phyloP scores from a whole-genome alignment of 257 asterid species.

The Solanum virginianum region DNA sequence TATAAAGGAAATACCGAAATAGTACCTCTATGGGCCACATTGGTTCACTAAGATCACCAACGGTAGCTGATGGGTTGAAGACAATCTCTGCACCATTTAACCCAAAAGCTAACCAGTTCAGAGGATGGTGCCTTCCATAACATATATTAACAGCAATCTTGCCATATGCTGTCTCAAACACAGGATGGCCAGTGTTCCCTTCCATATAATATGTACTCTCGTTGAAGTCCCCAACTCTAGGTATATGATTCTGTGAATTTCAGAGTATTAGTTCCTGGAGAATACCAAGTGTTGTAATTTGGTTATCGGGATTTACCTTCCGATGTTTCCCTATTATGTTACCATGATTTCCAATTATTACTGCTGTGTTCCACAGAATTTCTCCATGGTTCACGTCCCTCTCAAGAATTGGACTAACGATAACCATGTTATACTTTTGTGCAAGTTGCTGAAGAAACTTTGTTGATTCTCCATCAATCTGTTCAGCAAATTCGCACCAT shows the following conservation, averaged over 20 bases:
- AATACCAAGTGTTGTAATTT: background rate
- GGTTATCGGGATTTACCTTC: conserved; percentile 43
- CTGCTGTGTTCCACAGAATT: conserved; percentile 81
- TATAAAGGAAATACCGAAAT: background rate
- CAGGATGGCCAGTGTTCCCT: conserved; percentile 96
- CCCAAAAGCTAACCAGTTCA: conserved; percentile 94
- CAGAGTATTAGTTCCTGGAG: background rate
- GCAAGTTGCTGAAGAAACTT: conserved; percentile 78
- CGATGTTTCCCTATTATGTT: conserved; percentile 90
- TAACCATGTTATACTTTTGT: conserved; percentile 72
- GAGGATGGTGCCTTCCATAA: conserved; percentile 96
- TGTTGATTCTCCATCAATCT: conserved; percentile 89
- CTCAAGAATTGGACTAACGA: conserved; percentile 83
- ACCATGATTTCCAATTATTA: conserved; percentile 84
- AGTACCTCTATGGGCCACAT: conserved; percentile 99
- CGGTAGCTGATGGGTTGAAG: conserved; percentile 94
- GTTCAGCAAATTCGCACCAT: conserved; percentile 98
- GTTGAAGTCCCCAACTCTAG: conserved; percentile 95
- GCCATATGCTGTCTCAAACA: conserved; percentile 84
- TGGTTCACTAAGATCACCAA: conserved; percentile 98
- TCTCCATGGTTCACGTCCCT: conserved; percentile 94
- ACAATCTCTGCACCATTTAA: conserved; percentile 93
- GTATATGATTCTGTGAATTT: conserved; percentile 79
- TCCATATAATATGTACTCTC: conserved; percentile 98
- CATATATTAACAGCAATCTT: conserved; percentile 89